Percentiles rank a stretch among this genome's conserved stretches.
These are phyloP conservation scores for Bipolaris bicolor DNA, from an alignment of 2,329 filamentous ascomycete genomes.

Conservation along the genomic window DNA sequence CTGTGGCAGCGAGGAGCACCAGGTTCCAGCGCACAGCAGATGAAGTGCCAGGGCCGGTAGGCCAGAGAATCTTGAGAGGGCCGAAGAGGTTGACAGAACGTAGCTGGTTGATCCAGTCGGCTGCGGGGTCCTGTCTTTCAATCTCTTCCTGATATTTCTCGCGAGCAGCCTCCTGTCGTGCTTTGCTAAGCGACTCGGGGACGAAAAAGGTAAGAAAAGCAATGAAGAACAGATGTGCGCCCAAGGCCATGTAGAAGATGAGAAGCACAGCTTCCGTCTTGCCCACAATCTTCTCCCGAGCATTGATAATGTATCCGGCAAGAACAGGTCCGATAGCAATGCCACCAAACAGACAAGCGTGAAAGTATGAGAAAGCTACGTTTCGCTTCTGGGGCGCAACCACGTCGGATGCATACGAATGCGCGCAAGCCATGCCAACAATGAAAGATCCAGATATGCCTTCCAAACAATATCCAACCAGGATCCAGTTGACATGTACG, in stretches of 20 bases:
- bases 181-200: constrained; percentile 82
- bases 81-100: constrained; percentile 69
- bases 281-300: constrained; percentile 37
- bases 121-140: constrained; percentile 42
- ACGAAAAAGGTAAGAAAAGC: constrained; percentile 72
- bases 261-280: constrained; percentile 74
- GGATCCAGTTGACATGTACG: constrained; percentile 77
- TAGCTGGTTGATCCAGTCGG: constrained; percentile 54
- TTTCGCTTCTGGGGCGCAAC: constrained; percentile 79
- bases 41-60: constrained; percentile 68
- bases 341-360: constrained; percentile 87
- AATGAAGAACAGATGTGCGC: constrained; percentile 75
- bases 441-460: constrained; percentile 90
- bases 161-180: constrained; percentile 71
- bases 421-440: constrained; percentile 75
- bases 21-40: constrained; percentile 75
- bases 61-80: constrained; percentile 79
- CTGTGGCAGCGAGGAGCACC: constrained; percentile 77
- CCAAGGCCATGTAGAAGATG: constrained; percentile 84
- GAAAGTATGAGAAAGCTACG: constrained; percentile 86
- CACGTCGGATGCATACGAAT: constrained; percentile 90
- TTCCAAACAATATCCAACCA: constrained; percentile 78
- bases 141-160: constrained; percentile 65
- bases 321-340: constrained; percentile 84
- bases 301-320: constrained; percentile 77